These are phyloP conservation scores for Cercis canadensis DNA, from an alignment of 306 rosid genomes.

Conservation along the genomic window DNA sequence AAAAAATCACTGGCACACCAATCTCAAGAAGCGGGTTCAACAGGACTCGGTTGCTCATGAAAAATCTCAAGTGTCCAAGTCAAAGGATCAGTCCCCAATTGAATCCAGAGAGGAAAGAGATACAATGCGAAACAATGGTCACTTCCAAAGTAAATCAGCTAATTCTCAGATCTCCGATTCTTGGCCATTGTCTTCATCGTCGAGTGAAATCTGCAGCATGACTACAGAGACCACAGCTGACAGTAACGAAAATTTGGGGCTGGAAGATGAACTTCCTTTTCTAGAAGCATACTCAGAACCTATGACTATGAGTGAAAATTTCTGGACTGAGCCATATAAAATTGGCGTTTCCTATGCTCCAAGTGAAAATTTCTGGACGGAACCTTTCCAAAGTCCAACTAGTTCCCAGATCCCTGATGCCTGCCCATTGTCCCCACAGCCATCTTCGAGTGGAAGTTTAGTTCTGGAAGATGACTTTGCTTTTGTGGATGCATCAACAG, in stretches of 20 bases:
- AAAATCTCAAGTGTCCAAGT: neutral
- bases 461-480: constrained; percentile 38
- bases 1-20: constrained; percentile 46
- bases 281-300: constrained; percentile 16
- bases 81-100: neutral
- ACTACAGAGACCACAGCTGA: no score
- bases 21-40: constrained; percentile 27
- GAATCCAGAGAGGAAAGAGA: no score
- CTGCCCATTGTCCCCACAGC: constrained; percentile 7
- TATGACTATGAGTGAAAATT: constrained; percentile 3
- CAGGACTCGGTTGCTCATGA: neutral
- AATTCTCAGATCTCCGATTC: neutral
- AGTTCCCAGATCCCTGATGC: no score
- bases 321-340: constrained; percentile 38
- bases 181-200: constrained; percentile 16
- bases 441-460: constrained; percentile 22
- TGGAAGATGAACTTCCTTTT: constrained; percentile 21
- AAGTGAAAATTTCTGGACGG: neutral
- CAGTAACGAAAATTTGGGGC: neutral
- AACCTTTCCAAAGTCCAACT: no score
- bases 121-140: no score
- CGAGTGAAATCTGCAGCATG: neutral
- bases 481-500: constrained; percentile 36
- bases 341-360: constrained; percentile 15
- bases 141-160: neutral